These are phyloP conservation scores for Pachysolen tannophilus DNA, from an alignment of 805 yeast genomes.

Conservation along the genomic window DNA sequence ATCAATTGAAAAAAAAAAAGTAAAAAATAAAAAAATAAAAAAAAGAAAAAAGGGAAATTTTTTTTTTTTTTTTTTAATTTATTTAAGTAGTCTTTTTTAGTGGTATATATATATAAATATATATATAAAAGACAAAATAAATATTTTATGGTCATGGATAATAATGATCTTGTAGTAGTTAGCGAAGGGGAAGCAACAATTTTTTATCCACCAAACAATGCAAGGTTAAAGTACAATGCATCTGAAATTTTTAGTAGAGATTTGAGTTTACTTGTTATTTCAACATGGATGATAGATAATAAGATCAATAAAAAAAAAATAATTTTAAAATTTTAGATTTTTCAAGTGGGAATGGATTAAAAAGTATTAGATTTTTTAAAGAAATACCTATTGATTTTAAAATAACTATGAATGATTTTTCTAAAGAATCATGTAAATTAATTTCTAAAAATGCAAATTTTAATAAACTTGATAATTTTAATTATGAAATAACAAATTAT, in stretches of 20 bases:
- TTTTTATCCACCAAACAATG: not conserved
- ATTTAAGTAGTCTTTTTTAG: not conserved
- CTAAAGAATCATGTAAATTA: slow-evolving; percentile 67
- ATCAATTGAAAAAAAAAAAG: no score
- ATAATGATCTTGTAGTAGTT: not conserved
- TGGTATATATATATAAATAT: not conserved
- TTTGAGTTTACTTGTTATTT: no score
- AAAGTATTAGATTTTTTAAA: slow-evolving; percentile 87
- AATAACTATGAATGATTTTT: slow-evolving; percentile 83
- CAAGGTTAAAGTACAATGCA: slow-evolving; percentile 1
- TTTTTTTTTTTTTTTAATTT: no score
- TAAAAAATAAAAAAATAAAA: no score
- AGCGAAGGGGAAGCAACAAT: slow-evolving; percentile 1
- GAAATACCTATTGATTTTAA: slow-evolving; percentile 74
- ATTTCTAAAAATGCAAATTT: no score
- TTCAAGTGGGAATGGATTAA: slow-evolving; percentile 85
- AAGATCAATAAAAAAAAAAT: no score
- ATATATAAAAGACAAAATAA: not conserved
- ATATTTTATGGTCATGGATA: not conserved
- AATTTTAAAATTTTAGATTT: no score
- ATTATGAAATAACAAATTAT: no score
- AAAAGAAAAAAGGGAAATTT: no score
- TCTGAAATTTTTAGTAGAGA: not conserved
- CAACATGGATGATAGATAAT: no score
- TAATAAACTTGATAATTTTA: no score